These are phyloP conservation scores for Populus hybrid DNA, from an alignment of 441 rosid species.

Conservation along the genomic window DNA sequence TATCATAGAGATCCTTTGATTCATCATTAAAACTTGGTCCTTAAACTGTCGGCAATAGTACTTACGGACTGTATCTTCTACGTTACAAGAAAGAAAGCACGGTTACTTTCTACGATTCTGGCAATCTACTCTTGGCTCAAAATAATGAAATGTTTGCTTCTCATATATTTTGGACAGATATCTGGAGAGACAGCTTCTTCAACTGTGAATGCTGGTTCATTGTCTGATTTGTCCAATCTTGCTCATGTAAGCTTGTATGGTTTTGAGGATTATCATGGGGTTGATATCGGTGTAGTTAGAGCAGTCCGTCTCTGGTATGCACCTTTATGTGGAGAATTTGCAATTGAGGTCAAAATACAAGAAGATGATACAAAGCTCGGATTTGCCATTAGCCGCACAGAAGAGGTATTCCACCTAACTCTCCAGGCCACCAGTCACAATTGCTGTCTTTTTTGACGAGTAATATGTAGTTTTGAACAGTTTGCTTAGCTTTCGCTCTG, in stretches of 20 bases:
- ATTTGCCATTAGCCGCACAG: slow-evolving; percentile 94
- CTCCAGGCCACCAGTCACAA: background rate
- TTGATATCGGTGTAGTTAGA: slow-evolving; percentile 91
- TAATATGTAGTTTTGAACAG: background rate
- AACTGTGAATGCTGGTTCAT: slow-evolving; percentile 72
- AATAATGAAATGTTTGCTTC: background rate
- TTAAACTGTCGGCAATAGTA: no score
- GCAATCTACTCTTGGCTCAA: background rate
- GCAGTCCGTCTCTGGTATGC: slow-evolving; percentile 93
- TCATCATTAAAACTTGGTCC: no score
- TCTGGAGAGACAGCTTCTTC: slow-evolving; percentile 95
- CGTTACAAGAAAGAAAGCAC: background rate
- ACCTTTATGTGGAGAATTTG: slow-evolving; percentile 63
- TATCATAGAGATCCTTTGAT: background rate
- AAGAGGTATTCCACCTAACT: slow-evolving; percentile 49
- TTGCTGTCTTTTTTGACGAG: background rate
- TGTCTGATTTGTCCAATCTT: slow-evolving; percentile 75
- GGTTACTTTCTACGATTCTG: background rate
- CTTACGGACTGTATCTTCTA: background rate
- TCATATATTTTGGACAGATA: slow-evolving; percentile 41
- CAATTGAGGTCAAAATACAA: slow-evolving; percentile 63
- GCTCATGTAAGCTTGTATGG: slow-evolving; percentile 83
- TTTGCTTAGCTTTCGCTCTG: background rate
- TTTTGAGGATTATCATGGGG: slow-evolving; percentile 95
- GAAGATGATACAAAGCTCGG: slow-evolving; percentile 87